Conservation (phyloP, 1,284 basidiomycete species). For the Cutaneotrichosporon daszewskae region DNA sequence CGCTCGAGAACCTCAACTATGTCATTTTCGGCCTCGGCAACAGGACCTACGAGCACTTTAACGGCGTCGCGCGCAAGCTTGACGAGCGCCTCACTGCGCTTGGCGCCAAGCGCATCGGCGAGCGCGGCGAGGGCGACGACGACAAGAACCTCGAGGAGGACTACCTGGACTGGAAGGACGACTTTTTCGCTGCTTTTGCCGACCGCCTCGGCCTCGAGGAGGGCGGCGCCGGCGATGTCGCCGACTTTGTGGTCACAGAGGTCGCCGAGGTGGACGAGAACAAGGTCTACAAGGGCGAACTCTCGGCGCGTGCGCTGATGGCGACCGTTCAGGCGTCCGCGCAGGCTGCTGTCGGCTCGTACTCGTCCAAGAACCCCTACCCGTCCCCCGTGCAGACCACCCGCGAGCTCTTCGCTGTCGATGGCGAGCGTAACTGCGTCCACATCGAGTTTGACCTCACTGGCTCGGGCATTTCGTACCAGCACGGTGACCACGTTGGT, state of each 20-base stretch:
- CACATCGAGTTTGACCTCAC: slow-evolving; percentile 93
- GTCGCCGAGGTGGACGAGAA: slow-evolving; percentile 63
- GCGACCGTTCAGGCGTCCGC: slow-evolving; percentile 30
- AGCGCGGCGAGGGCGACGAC: slow-evolving; percentile 93
- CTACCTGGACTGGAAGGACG: slow-evolving; percentile 99
- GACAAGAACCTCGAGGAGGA: slow-evolving; percentile 99
- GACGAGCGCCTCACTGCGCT: slow-evolving; percentile 70
- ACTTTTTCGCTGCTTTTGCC: slow-evolving; percentile 87
- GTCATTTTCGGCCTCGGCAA: slow-evolving; percentile 94
- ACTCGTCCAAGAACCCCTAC: slow-evolving; percentile 93
- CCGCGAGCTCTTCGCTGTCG: slow-evolving; percentile 75
- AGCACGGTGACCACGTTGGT: slow-evolving; percentile 96
- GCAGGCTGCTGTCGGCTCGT: slow-evolving; percentile 33
- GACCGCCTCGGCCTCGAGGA: slow-evolving; percentile 81
- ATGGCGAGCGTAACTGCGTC: slow-evolving; percentile 81
- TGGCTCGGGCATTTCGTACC: slow-evolving; percentile 94
- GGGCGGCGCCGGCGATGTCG: slow-evolving; percentile 88
- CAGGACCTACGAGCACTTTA: slow-evolving; percentile 94
- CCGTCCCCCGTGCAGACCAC: slow-evolving; percentile 71
- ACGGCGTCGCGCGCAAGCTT: slow-evolving; percentile 75
- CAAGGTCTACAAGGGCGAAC: slow-evolving; percentile 88
- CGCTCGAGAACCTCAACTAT: slow-evolving; percentile 82
- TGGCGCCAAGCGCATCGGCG: slow-evolving; percentile 81
- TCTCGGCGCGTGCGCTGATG: slow-evolving; percentile 77
- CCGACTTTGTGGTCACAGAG: slow-evolving; percentile 89